These are phyloP conservation scores for Colletotrichum liaoningense DNA, from an alignment of 2,329 filamentous ascomycete species.

Conservation along the genomic window DNA sequence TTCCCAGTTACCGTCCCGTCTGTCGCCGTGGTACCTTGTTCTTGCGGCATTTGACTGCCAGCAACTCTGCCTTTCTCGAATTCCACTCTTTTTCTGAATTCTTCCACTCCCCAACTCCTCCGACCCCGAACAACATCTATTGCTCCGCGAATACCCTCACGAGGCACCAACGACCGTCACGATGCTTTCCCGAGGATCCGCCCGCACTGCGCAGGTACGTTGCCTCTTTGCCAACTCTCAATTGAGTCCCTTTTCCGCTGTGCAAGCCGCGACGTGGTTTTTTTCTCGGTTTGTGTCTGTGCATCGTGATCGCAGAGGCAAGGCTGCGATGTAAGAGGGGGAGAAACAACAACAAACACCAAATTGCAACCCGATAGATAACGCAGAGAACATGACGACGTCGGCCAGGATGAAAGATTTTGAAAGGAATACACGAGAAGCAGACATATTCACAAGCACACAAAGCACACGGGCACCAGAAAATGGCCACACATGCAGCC, in stretches of 20 bases:
- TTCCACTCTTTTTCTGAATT: constrained; percentile 31
- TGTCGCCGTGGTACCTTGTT: constrained; percentile 8
- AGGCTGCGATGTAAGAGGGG: not conserved
- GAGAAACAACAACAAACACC: not conserved
- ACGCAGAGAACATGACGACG: not conserved
- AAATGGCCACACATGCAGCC: not conserved
- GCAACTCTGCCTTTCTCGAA: constrained; percentile 13
- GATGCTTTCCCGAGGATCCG: constrained; percentile 70
- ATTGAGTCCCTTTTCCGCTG: constrained; percentile 3
- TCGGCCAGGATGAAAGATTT: not conserved
- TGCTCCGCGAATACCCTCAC: constrained; percentile 32
- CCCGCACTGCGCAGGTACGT: constrained; percentile 69
- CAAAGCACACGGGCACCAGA: constrained; percentile 71
- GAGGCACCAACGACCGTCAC: constrained; percentile 42
- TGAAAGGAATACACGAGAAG: not conserved
- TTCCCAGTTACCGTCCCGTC: not conserved
- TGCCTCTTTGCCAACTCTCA: constrained; percentile 20
- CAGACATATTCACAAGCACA: constrained; percentile 19
- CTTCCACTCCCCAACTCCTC: constrained; percentile 15
- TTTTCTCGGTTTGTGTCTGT: not conserved
- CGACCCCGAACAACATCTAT: constrained; percentile 16
- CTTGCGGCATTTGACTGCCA: constrained; percentile 33
- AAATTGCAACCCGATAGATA: not conserved
- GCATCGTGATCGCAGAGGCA: constrained; percentile 3
- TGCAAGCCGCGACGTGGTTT: not conserved